Conservation (phyloP, 208 protist species). For the Leishmania major region DNA sequence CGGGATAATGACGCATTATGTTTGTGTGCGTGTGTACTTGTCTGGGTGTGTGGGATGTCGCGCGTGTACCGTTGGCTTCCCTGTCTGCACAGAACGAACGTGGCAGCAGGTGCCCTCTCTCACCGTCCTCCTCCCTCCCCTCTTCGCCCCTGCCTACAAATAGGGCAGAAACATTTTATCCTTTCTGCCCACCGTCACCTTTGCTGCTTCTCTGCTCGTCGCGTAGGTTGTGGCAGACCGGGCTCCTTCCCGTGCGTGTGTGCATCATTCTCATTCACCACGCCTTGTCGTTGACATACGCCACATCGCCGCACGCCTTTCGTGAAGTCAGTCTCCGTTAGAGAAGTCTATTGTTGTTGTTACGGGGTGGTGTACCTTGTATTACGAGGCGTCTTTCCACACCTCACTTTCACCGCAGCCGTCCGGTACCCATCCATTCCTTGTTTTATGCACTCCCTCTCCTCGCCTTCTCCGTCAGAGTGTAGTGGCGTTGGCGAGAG, state of each 20-base stretch:
- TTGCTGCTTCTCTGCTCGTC: neutral
- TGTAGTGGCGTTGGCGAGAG: neutral
- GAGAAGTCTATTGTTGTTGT: no score
- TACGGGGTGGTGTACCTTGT: no score
- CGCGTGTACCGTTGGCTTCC: neutral
- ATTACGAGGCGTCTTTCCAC: neutral
- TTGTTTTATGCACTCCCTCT: neutral
- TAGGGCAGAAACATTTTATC: neutral
- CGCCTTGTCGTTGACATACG: neutral
- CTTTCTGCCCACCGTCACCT: neutral
- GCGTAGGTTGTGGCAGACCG: neutral
- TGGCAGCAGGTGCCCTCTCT: neutral
- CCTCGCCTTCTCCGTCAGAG: neutral
- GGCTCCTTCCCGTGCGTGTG: neutral
- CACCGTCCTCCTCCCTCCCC: neutral
- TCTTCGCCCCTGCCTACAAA: neutral
- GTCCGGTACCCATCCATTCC: neutral
- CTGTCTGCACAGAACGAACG: neutral
- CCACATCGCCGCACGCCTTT: no score
- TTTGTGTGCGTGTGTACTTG: neutral
- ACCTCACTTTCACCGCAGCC: neutral
- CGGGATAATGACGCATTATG: neutral
- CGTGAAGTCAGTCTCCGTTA: no score
- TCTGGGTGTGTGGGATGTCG: neutral
- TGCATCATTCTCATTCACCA: neutral